Evolutionary conservation across 1,284 basidiomycete genomes (phyloP).

Genomic region (Baeospora myosura): DNA sequence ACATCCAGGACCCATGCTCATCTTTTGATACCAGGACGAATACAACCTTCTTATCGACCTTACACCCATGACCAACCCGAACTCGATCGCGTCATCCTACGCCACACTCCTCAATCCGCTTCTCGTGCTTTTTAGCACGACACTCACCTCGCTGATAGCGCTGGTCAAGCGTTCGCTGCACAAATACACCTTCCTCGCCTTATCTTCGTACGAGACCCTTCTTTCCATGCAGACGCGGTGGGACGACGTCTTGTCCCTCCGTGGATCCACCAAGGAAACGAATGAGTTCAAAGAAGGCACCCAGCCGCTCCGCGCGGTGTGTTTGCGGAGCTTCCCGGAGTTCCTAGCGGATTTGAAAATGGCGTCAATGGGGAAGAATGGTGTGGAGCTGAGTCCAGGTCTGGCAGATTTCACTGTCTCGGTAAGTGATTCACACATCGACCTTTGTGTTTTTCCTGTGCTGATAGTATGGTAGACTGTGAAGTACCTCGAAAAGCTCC

Average conservation of each 20-base stretch:
- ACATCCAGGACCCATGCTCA: background rate
- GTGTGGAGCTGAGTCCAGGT: conserved; percentile 48
- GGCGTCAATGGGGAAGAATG: conserved; percentile 39
- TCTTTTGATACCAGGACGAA: conserved; percentile 40
- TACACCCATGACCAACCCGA: conserved; percentile 44
- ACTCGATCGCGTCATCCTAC: conserved; percentile 48
- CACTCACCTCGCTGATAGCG: conserved; percentile 53
- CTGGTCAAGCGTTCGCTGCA: conserved; percentile 78
- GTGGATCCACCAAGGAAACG: conserved; percentile 37
- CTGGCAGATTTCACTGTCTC: conserved; percentile 56
- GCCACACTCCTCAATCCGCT: conserved; percentile 56
- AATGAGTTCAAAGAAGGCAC: conserved; percentile 69
- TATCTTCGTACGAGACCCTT: conserved; percentile 57
- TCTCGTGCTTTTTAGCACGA: conserved; percentile 51
- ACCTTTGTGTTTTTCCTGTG: conserved; percentile 3
- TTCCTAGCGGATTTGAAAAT: conserved; percentile 69
- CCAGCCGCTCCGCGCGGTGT: conserved; percentile 54
- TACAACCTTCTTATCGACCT: conserved; percentile 56
- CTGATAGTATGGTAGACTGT: conserved; percentile 44
- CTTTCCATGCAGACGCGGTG: conserved; percentile 49
- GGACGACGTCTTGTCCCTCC: conserved; percentile 54
- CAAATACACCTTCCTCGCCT: conserved; percentile 76
- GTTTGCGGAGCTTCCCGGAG: conserved; percentile 74
- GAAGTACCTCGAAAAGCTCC: conserved; percentile 59
- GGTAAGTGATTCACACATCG: conserved; percentile 30